Base-by-base conservation (phyloP, 495 filamentous ascomycete genomes). In the Neurospora sp. region DNA sequence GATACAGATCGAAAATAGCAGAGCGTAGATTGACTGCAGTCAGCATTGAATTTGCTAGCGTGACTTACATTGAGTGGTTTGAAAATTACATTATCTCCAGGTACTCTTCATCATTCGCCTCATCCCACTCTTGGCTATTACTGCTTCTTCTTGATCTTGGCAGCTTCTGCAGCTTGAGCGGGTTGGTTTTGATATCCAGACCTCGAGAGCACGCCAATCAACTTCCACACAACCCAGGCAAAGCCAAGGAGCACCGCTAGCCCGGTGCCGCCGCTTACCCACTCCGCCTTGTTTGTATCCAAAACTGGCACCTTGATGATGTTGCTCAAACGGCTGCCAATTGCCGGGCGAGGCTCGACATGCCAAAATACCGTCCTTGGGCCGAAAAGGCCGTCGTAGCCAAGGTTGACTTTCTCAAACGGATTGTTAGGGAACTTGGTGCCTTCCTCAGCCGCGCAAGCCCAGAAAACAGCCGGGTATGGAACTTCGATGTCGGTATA, bases 381-480 rank as follows among this genome's bases (percentile, higher is more conserved):
- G 5, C 89, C 90, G 79, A 99, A 98, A 35, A 96, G 79, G 1
- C 88, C 90, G 72, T 98, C 96, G 83, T 94, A 98, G 20, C 95
- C 96, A 27, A 99, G 81, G 79, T 92, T 89, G 37, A 85, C 85
- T 20, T 92, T 85, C 80, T 98, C 96, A 79, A 99, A 99, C 2
- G 96, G 96, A 78, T 90, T 97, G 5, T 84, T 88, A 0, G 86
- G 81, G 85, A 97, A 92, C 81, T 92, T 90, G 1, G 86, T 88
- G 35, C 87, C 92, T 59, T 92, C 91, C 46, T 92, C 89, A 31
- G 89, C 88, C 3, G 86, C 85, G 79, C 96, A 99, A 2, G 94
- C 96, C 95, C 95, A 98, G 85, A 99, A 98, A 2, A 98, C 87
- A 3, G 90, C 87, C 5, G 94, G 96, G 75, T 88, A 87, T 0